Base-by-base conservation (phyloP, 345 rosid genomes). In the Melaleuca quinquenervia region DNA sequence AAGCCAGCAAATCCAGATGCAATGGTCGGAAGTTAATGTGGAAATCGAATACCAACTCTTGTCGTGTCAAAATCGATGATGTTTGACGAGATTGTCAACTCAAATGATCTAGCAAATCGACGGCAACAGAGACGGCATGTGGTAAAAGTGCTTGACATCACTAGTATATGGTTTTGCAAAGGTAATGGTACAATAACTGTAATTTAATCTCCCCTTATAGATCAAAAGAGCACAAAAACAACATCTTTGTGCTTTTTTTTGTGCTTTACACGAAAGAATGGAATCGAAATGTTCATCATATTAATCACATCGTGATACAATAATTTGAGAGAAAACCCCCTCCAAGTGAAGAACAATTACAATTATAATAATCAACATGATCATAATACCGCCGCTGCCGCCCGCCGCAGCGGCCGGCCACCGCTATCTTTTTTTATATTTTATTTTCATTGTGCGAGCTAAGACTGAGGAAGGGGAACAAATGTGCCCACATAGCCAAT, bases 401-500 rank as follows among this genome's bases (percentile, higher is more conserved):
- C n/a, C n/a, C n/a, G n/a, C n/a, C n/a, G n/a, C n/a, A n/a, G n/a
- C n/a, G n/a, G n/a, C n/a, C n/a, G n/a, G n/a, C 5, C 1, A 7
- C 7, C 8, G 50, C 22, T 4, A 22, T 22, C 5, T 6, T 32
- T 56, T 56, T 21, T n/a, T 24, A 3, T 27, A 8, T 27, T 27
- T 14, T 27, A 27, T 27, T 60, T 27, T 64, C 16, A n/a, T 12
- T 64, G 11, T 7, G 36, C 8, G 76, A 7, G 76, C 44, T 29
- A 70, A 32, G 48, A 5, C 86, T 89, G 91, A 53, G 92, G 87
- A 56, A 85, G 80, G 45, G 98, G 94, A 48, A 93, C 92, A 50
- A 93, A 83, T 49, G 94, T 95, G 86, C 99, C 99, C 14, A 94
- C 91, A 80, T 89, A 95, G 54, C 99, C 98, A 54, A 93, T 84